Conservation (phyloP, 2,329 filamentous ascomycete species). For the Exophiala sideris region DNA sequence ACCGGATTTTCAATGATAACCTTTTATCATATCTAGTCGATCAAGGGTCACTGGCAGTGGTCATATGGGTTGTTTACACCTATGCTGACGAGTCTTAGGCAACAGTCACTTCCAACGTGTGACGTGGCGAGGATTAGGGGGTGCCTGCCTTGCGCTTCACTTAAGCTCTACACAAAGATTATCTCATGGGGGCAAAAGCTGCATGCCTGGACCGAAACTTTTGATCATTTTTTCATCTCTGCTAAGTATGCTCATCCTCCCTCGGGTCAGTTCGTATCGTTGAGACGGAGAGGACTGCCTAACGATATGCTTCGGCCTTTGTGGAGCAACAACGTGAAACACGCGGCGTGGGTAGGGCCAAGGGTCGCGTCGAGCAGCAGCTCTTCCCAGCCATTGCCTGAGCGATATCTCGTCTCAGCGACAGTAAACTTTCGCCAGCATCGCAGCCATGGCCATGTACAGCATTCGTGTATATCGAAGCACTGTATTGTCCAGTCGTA, state of each 20-base stretch:
- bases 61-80: neutral
- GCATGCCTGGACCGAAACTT: too few relatives aligned
- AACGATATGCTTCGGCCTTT: neutral
- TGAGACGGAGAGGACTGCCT: too few relatives aligned
- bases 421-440: neutral
- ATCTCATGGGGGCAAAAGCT: neutral
- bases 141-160: constrained; percentile 1
- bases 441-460: too few relatives aligned
- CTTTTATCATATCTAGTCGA: neutral
- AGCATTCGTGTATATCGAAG: too few relatives aligned
- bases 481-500: too few relatives aligned
- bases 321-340: constrained; percentile 11
- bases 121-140: constrained; percentile 8
- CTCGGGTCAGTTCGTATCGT: too few relatives aligned
- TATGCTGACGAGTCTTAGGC: neutral
- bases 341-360: constrained; percentile 11
- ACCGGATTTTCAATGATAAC: neutral
- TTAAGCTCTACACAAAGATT: neutral
- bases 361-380: constrained; percentile 7
- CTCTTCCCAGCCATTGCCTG: neutral
- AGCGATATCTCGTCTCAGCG: too few relatives aligned
- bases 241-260: too few relatives aligned
- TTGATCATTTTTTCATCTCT: neutral
- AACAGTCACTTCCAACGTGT: neutral
- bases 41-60: neutral